Base-by-base conservation (phyloP, 768 basidiomycete genomes). In the Chalciporus piperatus region DNA sequence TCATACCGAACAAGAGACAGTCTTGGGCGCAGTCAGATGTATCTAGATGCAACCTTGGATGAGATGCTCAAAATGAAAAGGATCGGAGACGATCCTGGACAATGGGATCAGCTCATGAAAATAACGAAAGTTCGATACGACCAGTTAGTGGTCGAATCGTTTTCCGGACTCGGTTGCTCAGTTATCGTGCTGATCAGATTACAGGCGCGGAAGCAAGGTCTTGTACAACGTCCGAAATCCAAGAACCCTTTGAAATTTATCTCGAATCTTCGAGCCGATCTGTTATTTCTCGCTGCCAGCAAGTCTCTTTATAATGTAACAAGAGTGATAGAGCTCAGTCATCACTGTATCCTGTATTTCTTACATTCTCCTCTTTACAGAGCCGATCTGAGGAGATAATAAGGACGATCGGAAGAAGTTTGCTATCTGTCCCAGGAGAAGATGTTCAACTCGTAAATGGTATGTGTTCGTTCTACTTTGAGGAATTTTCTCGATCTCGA, bases 301-400 rank as follows among this genome's bases (percentile, higher is more conserved):
- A 40, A 35, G 23, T 17, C 6, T 12, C 44, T 59, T 22, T 59
- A 48, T 30, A 0, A 0, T 23, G 6, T 6, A 35, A 59, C 54
- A 5, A 56, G 12, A 47, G 59, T 60, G 41, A 47, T 2, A n/a
- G 3, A 1, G 13, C 32, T 22, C 7, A 28, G 19, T 9, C 9
- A 22, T 33, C 1, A 3, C 35, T 16, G 3, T 35, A 30, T 12
- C 10, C 16, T 16, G 12, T 14, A 12, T 9, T 8, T n/a, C n/a
- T n/a, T n/a, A n/a, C 23, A 37, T 25, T 16, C 25, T 41, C n/a
- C 2, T 22, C n/a, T 6, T 11, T 35, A 16, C 41, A 56, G 58
- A 51, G 25, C 13, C 41, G 3, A 33, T 60, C 58, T 0, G 59
- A 60, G 3, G 44, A 35, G n/a, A 14, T 60, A 8, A 12, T 32